Conservation (phyloP, 1,284 basidiomycete species). For the Mycosarcoma maydis region DNA sequence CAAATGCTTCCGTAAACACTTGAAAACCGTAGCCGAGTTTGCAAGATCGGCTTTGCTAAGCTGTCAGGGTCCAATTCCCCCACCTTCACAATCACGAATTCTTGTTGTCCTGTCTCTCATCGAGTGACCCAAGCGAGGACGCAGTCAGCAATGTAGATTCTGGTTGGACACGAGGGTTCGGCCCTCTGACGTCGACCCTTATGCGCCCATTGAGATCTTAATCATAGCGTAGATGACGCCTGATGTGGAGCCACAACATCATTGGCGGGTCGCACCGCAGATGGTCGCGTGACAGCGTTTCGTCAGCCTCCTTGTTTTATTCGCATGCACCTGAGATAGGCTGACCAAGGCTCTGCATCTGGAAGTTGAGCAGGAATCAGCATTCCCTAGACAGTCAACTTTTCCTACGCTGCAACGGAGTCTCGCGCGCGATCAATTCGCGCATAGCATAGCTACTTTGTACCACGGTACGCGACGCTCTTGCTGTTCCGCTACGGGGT, state of each 20-base stretch:
- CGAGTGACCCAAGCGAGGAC: conserved; percentile 5
- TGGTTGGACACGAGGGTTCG: conserved; percentile 13
- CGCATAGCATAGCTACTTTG: not conserved
- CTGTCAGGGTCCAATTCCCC: conserved; percentile 15
- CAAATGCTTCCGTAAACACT: conserved; percentile 24
- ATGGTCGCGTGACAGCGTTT: not conserved
- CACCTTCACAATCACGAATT: not conserved
- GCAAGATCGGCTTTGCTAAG: conserved; percentile 41
- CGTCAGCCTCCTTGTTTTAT: too few relatives aligned
- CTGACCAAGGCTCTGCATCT: too few relatives aligned
- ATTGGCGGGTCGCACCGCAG: too few relatives aligned
- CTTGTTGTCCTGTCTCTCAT: not conserved
- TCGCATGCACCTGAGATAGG: too few relatives aligned
- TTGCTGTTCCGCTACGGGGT: not conserved
- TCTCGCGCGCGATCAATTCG: not conserved
- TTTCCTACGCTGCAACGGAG: not conserved
- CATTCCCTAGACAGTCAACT: conserved; percentile 1
- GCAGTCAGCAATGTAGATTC: conserved; percentile 5
- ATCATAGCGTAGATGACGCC: conserved; percentile 1
- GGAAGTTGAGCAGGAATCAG: too few relatives aligned
- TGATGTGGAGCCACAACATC: not conserved
- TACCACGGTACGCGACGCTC: not conserved
- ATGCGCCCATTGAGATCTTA: not conserved
- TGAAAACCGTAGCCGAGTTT: conserved; percentile 34
- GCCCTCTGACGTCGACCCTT: conserved; percentile 7